phyloP scores from a whole-genome alignment of 2,329 filamentous ascomycete genomes.

The Dactylellina drechsleri region DNA sequence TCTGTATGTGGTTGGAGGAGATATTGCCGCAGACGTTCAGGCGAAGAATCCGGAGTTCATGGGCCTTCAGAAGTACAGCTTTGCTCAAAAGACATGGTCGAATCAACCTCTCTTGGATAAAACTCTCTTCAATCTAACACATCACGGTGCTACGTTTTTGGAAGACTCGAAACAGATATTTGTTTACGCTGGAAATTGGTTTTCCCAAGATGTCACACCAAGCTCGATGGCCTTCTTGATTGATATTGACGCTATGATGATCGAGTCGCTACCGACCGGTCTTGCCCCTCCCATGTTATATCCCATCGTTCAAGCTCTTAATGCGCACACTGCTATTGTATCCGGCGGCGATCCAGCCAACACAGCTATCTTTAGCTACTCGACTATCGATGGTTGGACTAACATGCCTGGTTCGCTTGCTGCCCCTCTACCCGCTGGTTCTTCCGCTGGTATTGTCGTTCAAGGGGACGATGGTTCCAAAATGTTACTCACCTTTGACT shows the following conservation, averaged over 20 bases:
- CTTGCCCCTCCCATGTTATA: conserved; percentile 56
- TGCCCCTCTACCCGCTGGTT: conserved; percentile 31
- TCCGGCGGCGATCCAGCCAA: conserved; percentile 57
- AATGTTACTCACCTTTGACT: conserved; percentile 58
- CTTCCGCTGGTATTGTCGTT: conserved; percentile 53
- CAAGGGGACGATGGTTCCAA: conserved; percentile 58
- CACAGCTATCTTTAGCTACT: conserved; percentile 56
- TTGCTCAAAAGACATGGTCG: conserved; percentile 57
- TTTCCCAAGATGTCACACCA: conserved; percentile 56
- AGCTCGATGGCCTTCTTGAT: conserved; percentile 58
- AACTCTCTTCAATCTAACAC: conserved; percentile 57
- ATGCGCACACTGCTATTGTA: conserved; percentile 56
- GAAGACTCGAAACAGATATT: conserved; percentile 57
- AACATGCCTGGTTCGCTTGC: conserved; percentile 35
- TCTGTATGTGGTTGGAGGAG: conserved; percentile 58
- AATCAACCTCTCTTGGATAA: conserved; percentile 54
- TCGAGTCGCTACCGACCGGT: conserved; percentile 56
- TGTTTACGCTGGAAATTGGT: conserved; percentile 58
- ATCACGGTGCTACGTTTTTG: conserved; percentile 58
- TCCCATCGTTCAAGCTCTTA: conserved; percentile 54
- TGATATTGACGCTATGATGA: conserved; percentile 52
- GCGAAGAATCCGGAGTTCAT: conserved; percentile 55
- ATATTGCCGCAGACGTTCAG: conserved; percentile 53
- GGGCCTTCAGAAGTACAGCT: conserved; percentile 58
- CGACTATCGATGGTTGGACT: conserved; percentile 55